These are phyloP conservation scores for Narthecium ossifragum DNA, from an alignment of 106 monocot genomes.

Conservation along the genomic window DNA sequence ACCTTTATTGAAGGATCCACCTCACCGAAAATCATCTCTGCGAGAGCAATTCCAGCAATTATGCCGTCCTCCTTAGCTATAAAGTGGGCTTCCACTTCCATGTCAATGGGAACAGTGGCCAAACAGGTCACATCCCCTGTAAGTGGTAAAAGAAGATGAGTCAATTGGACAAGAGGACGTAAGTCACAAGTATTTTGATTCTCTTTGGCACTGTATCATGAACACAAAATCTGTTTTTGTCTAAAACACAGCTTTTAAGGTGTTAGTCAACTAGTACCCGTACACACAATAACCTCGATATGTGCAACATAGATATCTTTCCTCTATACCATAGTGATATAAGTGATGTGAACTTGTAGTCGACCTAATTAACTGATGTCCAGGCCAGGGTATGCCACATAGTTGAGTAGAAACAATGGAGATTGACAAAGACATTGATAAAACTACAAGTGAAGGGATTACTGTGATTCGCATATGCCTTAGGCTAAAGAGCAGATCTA, in stretches of 20 bases:
- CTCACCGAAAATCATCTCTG: slow-evolving; percentile 86
- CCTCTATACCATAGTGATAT: no score
- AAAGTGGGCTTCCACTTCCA: slow-evolving; percentile 88
- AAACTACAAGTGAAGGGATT: no score
- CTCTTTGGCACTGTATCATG: neutral
- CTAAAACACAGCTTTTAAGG: no score
- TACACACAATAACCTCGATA: neutral
- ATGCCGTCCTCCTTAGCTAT: slow-evolving; percentile 95
- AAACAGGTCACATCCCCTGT: slow-evolving; percentile 92
- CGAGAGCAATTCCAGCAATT: slow-evolving; percentile 83
- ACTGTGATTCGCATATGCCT: no score
- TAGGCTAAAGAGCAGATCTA: no score
- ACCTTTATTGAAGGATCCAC: slow-evolving; percentile 87
- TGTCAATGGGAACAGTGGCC: slow-evolving; percentile 80
- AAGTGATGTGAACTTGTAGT: no score
- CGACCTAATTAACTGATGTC: no score
- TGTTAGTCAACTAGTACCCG: neutral
- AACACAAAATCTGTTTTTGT: neutral
- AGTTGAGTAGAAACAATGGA: no score
- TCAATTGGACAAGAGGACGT: neutral
- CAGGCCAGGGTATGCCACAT: no score
- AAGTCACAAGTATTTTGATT: neutral
- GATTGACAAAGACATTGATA: no score
- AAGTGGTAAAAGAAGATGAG: neutral
- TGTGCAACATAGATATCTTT: no score